phyloP scores from a whole-genome alignment of 371 early-diverging fungal genomes.

The Capillidium rhysosporum region DNA sequence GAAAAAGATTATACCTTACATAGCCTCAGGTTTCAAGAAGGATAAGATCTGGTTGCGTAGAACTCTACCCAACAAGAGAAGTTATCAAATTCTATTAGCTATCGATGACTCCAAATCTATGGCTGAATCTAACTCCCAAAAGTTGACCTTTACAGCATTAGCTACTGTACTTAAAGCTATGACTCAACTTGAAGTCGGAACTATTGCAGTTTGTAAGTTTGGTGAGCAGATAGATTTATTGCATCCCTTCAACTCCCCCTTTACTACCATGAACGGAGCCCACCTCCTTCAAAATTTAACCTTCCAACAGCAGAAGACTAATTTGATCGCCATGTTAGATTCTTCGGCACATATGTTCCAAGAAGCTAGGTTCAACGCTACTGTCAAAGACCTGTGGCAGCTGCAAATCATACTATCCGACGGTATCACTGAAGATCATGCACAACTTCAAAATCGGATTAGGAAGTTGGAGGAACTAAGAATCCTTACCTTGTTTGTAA shows the following conservation, averaged over 20 bases:
- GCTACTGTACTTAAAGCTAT: slow-evolving; percentile 81
- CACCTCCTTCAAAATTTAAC: slow-evolving; percentile 68
- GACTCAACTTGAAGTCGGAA: slow-evolving; percentile 84
- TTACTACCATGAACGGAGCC: slow-evolving; percentile 76
- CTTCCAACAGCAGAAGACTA: slow-evolving; percentile 76
- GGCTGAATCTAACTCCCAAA: slow-evolving; percentile 69
- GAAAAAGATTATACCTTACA: slow-evolving; percentile 98
- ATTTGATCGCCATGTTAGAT: slow-evolving; percentile 64
- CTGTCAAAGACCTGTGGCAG: slow-evolving; percentile 71
- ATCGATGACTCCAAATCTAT: slow-evolving; percentile 98
- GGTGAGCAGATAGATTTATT: slow-evolving; percentile 70
- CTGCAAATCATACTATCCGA: slow-evolving; percentile 91
- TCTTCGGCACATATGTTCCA: slow-evolving; percentile 52
- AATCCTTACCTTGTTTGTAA: slow-evolving; percentile 87
- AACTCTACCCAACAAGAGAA: slow-evolving; percentile 91
- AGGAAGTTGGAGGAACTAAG: slow-evolving; percentile 63
- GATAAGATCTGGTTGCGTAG: slow-evolving; percentile 99
- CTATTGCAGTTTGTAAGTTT: slow-evolving; percentile 74
- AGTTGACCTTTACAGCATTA: slow-evolving; percentile 83
- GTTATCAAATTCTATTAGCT: slow-evolving; percentile 95
- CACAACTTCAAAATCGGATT: slow-evolving; percentile 52
- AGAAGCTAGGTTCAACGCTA: slow-evolving; percentile 28
- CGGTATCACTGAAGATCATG: slow-evolving; percentile 90
- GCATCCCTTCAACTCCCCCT: slow-evolving; percentile 82
- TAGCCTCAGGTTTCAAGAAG: slow-evolving; percentile 96